Percentiles rank a stretch among this genome's conserved stretches.
phyloP scores from a whole-genome alignment of 345 rosid genomes.

The Moricandia arvensis region DNA sequence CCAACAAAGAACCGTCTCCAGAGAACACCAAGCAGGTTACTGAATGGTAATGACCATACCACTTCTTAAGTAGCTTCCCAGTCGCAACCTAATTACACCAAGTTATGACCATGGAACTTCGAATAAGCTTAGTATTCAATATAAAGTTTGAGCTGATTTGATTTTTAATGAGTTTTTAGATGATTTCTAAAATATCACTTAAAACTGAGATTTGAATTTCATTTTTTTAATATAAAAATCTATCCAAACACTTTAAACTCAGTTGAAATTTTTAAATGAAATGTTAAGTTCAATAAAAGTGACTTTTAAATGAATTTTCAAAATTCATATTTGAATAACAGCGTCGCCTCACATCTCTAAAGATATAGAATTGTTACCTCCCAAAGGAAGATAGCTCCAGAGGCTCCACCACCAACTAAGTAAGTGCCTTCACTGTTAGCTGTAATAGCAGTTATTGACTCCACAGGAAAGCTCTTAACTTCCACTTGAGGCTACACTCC shows the following conservation, averaged over 20 bases:
- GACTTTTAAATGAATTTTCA: no score
- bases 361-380: slow-evolving; percentile 47
- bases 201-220: no score
- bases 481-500: slow-evolving; percentile 67
- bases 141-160: no score
- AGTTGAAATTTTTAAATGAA: no score
- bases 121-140: background rate
- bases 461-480: slow-evolving; percentile 72
- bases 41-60: slow-evolving; percentile 72
- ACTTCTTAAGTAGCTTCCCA: slow-evolving; percentile 72
- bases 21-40: slow-evolving; percentile 82
- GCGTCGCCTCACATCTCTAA: background rate
- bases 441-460: slow-evolving; percentile 62
- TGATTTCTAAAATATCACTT: no score
- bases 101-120: background rate
- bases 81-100: slow-evolving; percentile 53
- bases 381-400: slow-evolving; percentile 73
- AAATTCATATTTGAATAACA: no score
- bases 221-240: no score
- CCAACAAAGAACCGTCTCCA: slow-evolving; percentile 66
- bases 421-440: slow-evolving; percentile 78
- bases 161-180: no score
- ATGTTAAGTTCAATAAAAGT: no score
- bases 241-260: no score
- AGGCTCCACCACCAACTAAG: slow-evolving; percentile 72